Conservation (phyloP, 2,329 filamentous ascomycete species). For the Shiraia sp. region DNA sequence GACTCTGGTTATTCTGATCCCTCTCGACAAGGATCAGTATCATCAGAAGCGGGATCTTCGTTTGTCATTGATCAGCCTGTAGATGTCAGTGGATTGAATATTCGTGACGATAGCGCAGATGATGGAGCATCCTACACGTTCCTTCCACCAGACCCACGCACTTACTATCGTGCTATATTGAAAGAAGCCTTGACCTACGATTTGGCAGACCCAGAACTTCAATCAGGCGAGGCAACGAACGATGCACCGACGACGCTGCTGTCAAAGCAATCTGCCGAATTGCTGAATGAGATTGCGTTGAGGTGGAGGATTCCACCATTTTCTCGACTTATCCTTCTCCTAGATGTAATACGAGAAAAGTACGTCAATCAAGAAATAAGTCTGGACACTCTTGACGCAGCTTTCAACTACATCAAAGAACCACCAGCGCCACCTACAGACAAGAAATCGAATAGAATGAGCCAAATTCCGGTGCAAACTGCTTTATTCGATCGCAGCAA, state of each 20-base stretch:
- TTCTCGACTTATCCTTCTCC: conserved; percentile 75
- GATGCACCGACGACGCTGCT: conserved; percentile 58
- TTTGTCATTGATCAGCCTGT: conserved; percentile 69
- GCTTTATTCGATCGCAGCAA: conserved; percentile 53
- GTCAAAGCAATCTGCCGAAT: conserved; percentile 77
- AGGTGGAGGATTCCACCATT: conserved; percentile 89
- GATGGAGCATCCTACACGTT: conserved; percentile 77
- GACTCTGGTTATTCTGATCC: conserved; percentile 53
- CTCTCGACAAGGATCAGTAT: conserved; percentile 51
- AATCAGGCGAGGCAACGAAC: conserved; percentile 53
- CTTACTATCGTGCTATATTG: conserved; percentile 81
- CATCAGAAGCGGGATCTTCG: conserved; percentile 50
- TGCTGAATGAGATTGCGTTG: conserved; percentile 81
- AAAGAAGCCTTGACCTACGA: conserved; percentile 72
- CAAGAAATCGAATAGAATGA: conserved; percentile 63
- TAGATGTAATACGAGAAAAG: conserved; percentile 84
- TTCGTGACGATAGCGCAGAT: conserved; percentile 56
- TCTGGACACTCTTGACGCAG: conserved; percentile 78
- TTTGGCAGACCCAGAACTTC: conserved; percentile 58
- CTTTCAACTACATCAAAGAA: conserved; percentile 81
- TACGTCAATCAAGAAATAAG: conserved; percentile 82
- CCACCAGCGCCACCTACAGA: conserved; percentile 66
- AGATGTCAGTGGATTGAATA: conserved; percentile 67
- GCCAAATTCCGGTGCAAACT: conserved; percentile 35
- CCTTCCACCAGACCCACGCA: conserved; percentile 81